Conservation (phyloP, 228 moss, liverwort and hornwort species). For the Sphagnum magellanicum region DNA sequence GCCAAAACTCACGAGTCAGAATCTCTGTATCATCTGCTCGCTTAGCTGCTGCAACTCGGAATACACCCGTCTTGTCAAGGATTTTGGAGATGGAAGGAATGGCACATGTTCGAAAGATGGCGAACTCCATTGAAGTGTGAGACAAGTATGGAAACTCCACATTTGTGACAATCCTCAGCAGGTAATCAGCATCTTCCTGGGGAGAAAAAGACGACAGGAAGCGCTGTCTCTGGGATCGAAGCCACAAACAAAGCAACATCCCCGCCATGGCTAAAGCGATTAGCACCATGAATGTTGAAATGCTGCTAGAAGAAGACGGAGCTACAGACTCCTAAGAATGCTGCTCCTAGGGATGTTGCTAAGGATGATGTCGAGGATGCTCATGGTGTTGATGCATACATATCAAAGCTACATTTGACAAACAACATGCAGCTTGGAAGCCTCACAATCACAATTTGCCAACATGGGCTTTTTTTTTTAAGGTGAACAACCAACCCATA, state of each 20-base stretch:
- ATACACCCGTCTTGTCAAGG: conserved; percentile 15
- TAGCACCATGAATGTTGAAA: neutral
- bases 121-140: conserved; percentile 21
- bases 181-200: conserved; percentile 7
- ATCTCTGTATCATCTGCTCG: conserved; percentile 37
- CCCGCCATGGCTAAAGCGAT: conserved; percentile 11
- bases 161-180: conserved; percentile 1
- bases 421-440: too few relatives aligned
- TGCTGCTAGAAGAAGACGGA: too few relatives aligned
- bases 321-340: too few relatives aligned
- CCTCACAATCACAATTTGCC: too few relatives aligned
- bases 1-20: conserved; percentile 15
- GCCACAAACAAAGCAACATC: conserved; percentile 18
- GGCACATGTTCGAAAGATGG: conserved; percentile 28
- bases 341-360: too few relatives aligned
- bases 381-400: too few relatives aligned
- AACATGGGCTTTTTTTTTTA: too few relatives aligned
- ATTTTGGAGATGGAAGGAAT: conserved; percentile 35
- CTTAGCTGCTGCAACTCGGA: conserved; percentile 18
- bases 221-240: conserved; percentile 19
- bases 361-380: too few relatives aligned
- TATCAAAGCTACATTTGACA: too few relatives aligned
- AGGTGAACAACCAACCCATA: too few relatives aligned
- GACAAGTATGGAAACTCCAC: conserved; percentile 35
- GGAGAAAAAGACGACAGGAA: conserved; percentile 25